Evolutionary conservation across 129 eudicot genomes (phyloP).

Genomic region (Silybum marianum): DNA sequence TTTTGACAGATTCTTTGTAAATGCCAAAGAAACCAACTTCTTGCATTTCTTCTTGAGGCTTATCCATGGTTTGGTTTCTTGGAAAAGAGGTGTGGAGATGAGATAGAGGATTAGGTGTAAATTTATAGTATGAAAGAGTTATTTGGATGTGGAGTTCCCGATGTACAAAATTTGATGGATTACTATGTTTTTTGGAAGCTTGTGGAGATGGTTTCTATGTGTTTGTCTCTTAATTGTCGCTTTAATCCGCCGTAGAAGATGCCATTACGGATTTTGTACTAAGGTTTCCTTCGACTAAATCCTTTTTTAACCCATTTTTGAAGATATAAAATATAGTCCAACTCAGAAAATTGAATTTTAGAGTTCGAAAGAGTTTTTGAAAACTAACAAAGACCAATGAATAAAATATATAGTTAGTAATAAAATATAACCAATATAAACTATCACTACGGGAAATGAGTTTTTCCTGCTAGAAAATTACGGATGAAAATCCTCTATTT

Average conservation of each 20-base stretch:
- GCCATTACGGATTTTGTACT: neutral
- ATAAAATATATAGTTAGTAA: too few relatives aligned
- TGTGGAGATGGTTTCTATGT: conserved; percentile 22
- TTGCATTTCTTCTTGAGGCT: conserved; percentile 64
- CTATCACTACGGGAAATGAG: too few relatives aligned
- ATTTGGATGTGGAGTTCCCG: neutral
- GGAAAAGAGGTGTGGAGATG: conserved; percentile 7
- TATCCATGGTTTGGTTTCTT: conserved; percentile 43
- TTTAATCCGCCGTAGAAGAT: neutral
- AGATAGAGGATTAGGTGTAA: neutral
- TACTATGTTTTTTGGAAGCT: neutral
- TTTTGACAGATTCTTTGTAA: conserved; percentile 47
- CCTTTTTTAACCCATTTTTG: too few relatives aligned
- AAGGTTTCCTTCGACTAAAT: neutral
- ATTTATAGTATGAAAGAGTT: neutral
- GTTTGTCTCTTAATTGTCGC: neutral
- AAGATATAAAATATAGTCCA: too few relatives aligned
- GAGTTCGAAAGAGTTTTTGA: too few relatives aligned
- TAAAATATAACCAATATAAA: too few relatives aligned
- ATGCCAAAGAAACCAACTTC: conserved; percentile 58
- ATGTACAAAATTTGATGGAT: neutral
- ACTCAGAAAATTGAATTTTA: too few relatives aligned
- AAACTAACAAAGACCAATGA: too few relatives aligned
- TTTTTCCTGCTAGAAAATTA: too few relatives aligned
- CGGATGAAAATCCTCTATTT: too few relatives aligned